These are phyloP conservation scores for Populus hybrid DNA, from an alignment of 441 rosid species.

Conservation along the genomic window DNA sequence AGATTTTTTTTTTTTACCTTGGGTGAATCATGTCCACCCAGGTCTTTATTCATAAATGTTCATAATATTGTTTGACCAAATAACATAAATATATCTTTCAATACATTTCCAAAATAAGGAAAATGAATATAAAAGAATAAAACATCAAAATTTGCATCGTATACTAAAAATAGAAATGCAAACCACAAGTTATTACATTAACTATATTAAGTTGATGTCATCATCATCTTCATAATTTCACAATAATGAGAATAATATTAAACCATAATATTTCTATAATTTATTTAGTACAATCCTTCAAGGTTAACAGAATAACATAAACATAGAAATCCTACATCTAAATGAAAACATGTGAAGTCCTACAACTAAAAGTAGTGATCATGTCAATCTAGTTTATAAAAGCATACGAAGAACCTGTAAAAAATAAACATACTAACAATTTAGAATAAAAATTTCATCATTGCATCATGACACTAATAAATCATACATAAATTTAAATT, in stretches of 20 bases:
- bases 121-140: no score
- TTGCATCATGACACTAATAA: no score
- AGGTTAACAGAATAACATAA: neutral
- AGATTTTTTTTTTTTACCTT: no score
- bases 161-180: no score
- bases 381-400: neutral
- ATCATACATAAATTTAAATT: no score
- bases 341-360: neutral
- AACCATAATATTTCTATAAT: no score
- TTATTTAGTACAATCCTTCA: neutral
- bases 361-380: neutral
- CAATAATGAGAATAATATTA: neutral
- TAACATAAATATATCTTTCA: no score
- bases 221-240: no score
- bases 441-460: neutral
- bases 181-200: neutral
- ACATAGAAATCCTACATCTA: neutral
- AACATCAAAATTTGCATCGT: neutral
- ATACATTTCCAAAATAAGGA: neutral
- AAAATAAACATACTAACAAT: neutral
- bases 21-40: no score
- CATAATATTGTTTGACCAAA: no score
- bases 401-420: neutral
- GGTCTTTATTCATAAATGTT: no score
- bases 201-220: neutral